Percentiles rank a stretch among this genome's conserved stretches.
Evolutionary conservation across 768 basidiomycete genomes (phyloP).

Genomic region (Punctularia strigosozonata): DNA sequence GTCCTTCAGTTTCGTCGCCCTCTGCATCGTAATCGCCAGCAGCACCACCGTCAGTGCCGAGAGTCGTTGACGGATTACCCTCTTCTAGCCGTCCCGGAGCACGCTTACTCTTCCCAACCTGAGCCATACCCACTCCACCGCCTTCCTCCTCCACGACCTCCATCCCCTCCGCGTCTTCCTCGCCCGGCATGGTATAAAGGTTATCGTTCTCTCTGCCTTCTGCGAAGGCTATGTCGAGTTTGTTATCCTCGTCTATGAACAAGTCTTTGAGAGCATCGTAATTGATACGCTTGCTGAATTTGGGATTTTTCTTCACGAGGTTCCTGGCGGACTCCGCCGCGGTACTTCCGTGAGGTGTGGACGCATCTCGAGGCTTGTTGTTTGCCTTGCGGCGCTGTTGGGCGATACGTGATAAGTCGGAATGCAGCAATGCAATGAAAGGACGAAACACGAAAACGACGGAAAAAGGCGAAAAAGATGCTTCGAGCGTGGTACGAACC

Average conservation of each 20-base stretch:
- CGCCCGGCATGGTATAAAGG: slow-evolving; percentile 41
- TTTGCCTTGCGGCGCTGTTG: slow-evolving; percentile 58
- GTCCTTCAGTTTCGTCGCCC: slow-evolving; percentile 23
- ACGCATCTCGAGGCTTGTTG: slow-evolving; percentile 61
- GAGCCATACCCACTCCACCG: slow-evolving; percentile 18
- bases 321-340: slow-evolving; percentile 70
- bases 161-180: slow-evolving; percentile 27
- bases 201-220: slow-evolving; percentile 36
- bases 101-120: slow-evolving; percentile 3
- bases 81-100: slow-evolving; percentile 6
- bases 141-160: slow-evolving; percentile 28
- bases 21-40: slow-evolving; percentile 12
- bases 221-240: no score
- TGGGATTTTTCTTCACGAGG: slow-evolving; percentile 74
- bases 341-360: slow-evolving; percentile 55
- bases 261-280: slow-evolving; percentile 81
- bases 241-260: slow-evolving; percentile 36
- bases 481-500: slow-evolving; percentile 46
- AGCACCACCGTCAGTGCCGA: slow-evolving; percentile 21
- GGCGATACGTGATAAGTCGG: slow-evolving; percentile 4
- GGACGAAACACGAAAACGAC: slow-evolving; percentile 7
- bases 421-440: slow-evolving; percentile 2
- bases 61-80: slow-evolving; percentile 3
- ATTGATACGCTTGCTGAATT: slow-evolving; percentile 89
- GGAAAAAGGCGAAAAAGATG: slow-evolving; percentile 17